Percentiles rank a stretch among this genome's conserved stretches.
Conservation (phyloP, 352 stramenopile species). For the Vaucheria bursata region DNA sequence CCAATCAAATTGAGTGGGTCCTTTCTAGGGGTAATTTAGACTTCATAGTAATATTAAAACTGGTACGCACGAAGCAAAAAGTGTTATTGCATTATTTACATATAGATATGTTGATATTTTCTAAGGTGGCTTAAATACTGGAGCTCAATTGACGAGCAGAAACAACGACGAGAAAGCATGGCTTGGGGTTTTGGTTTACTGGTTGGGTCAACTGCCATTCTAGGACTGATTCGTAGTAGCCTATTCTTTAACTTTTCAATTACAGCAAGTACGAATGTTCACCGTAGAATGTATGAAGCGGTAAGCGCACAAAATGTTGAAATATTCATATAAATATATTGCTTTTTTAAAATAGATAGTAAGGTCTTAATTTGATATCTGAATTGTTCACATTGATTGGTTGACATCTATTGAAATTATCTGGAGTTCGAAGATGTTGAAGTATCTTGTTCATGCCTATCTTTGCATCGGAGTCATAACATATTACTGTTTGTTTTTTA, state of each 20-base stretch:
- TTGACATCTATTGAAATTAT: background rate
- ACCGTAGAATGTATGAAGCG: background rate
- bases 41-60: no score
- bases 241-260: background rate
- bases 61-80: no score
- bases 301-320: background rate
- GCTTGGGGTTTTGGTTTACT: background rate
- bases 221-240: background rate
- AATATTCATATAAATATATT: background rate
- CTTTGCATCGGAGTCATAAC: background rate
- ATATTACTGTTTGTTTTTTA: background rate
- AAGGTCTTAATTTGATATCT: background rate
- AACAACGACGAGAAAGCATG: background rate
- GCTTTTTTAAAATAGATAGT: background rate
- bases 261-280: background rate
- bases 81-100: no score
- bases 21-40: no score
- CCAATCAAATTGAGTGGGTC: no score
- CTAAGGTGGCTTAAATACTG: conserved; percentile 20
- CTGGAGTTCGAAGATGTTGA: background rate
- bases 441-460: background rate
- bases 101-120: no score
- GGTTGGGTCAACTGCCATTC: conserved; percentile 1
- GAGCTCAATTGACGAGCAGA: background rate
- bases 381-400: background rate